Base-by-base conservation (phyloP, 768 basidiomycete species). In the Imleria badia region DNA sequence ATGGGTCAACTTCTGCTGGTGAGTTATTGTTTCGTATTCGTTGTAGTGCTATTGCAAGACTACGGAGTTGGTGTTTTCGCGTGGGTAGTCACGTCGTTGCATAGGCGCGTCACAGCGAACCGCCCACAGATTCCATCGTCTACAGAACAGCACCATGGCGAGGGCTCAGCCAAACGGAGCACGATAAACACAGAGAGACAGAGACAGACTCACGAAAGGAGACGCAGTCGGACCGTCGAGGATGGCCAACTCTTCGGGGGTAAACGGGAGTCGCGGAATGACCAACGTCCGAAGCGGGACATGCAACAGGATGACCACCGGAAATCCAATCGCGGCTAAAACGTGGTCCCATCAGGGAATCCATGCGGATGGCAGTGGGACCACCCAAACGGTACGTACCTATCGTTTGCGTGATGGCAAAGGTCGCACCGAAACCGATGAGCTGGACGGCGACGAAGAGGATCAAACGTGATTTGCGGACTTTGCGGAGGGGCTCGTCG, bases 171-270 rank as follows among this genome's bases (percentile, higher is more conserved):
- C 15, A 33, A 13, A 30, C 1, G 1, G 5, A 33, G 6, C 13
- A 23, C 20, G 15, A 20, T 5, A 15, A 40, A 48, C 26, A 12
- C 14, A 3, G 3, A 31, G n/a, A n/a, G n/a, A n/a, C n/a, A n/a
- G n/a, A 11, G 15, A 40, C 9, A 81, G 7, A 82, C 89, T 76
- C 63, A 91, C 89, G 60, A 89, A 90, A n/a, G 84, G 80, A 14
- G 90, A 92, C 12, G 95, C 94, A 0, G 91, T 88, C 0, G 93
- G 90, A 3, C 90, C 87, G 67, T 97, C 95, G n/a, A 98, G 78
- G 20, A 94, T 86, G 3, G 76, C 76, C 36, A 98, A 73, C 65
- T 97, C 95, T 56, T 88, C 89, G 4, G 69, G 63, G 0, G 86
- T 87, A 67, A 97, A 94, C 0, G 86, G 79, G 40, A 95, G 71